Evolutionary conservation across 140 eudicot species (phyloP), one percentile per base, ranked within the genome.

Genomic region (Cichorium intybus): DNA sequence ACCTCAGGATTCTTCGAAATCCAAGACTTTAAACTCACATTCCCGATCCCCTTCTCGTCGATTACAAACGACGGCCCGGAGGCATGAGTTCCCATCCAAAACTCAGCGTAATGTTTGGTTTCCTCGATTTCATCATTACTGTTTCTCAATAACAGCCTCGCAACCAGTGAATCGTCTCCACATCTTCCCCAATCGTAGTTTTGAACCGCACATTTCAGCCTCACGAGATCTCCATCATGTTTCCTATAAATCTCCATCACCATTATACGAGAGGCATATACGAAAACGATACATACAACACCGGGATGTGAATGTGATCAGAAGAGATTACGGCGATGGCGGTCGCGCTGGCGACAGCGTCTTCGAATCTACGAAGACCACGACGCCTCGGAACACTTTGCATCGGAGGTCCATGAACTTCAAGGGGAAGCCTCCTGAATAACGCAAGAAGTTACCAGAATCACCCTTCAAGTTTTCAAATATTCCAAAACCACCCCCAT

Each of bases 61-160:
- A 49, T 77, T 16, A 82, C 21, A 62, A 61, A 88, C 1, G 96
- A 88, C 0, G 94, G 89, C 0, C 95, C 95, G 14, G 95, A 87
- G 4, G 75, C 78, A 59, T 90, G 97, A 15, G 97, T 87, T 2
- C 97, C 97, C 97, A 90, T 90, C 97, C 97, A 90, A 9, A 90
- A 75, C 76, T 90, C 97, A 39, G 97, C 97, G 52, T 84, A 90
- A 35, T 85, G 84, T 39, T 77, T 62, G 15, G 11, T 63, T 7
- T 74, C 86, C 2, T 79, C 84, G 10, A 82, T 70, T 16, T 63
- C 67, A 7, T 6, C 60, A 18, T 79, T 72, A 18, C 76, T 73
- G 46, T 86, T 86, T 11, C 58, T 56, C 5, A 37, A 55, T 51
- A 50, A 84, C 20, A 87, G 60, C 37, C 68, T 72, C 6, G 85